A percentile compares a stretch with the other conserved stretches of the same genome.
phyloP scores from a whole-genome alignment of 2,329 filamentous ascomycete species.

The Capronia epimyces region DNA sequence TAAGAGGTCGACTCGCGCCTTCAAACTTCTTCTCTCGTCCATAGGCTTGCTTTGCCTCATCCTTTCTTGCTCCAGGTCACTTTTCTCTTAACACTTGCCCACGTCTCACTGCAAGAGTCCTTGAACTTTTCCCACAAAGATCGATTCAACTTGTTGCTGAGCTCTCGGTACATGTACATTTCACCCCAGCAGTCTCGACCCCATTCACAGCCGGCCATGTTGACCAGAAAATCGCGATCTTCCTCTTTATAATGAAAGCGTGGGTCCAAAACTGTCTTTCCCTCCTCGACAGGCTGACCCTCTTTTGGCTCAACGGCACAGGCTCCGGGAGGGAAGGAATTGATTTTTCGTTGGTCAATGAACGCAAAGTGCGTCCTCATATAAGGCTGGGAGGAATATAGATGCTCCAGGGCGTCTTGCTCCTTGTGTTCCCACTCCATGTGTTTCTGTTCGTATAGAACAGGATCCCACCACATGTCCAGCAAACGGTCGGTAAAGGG shows the following conservation, averaged over 20 bases:
- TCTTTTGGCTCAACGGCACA: slow-evolving; percentile 50
- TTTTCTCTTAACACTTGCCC: slow-evolving; percentile 2
- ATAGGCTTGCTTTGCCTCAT: background rate
- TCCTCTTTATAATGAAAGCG: slow-evolving; percentile 78
- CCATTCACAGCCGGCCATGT: slow-evolving; percentile 98
- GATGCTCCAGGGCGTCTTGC: slow-evolving; percentile 87
- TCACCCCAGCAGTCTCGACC: slow-evolving; percentile 96
- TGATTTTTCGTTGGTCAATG: slow-evolving; percentile 84
- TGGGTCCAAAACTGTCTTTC: slow-evolving; percentile 47
- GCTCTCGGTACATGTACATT: slow-evolving; percentile 90
- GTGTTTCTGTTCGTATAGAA: slow-evolving; percentile 95
- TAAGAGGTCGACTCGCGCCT: no score
- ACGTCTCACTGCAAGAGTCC: slow-evolving; percentile 28
- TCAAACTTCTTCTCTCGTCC: background rate
- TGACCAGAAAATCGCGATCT: slow-evolving; percentile 89
- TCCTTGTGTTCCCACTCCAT: slow-evolving; percentile 99
- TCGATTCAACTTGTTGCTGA: slow-evolving; percentile 85
- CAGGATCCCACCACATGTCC: slow-evolving; percentile 98
- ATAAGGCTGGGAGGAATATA: slow-evolving; percentile 90
- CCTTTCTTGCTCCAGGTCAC: background rate
- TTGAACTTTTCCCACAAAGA: slow-evolving; percentile 66
- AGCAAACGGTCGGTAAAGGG: slow-evolving; percentile 85
- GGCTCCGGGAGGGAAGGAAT: slow-evolving; percentile 86
- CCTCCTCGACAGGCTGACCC: slow-evolving; percentile 4
- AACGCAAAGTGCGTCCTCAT: slow-evolving; percentile 83